These are phyloP conservation scores for Pholiota molesta DNA, from an alignment of 768 basidiomycete species.

Conservation along the genomic window DNA sequence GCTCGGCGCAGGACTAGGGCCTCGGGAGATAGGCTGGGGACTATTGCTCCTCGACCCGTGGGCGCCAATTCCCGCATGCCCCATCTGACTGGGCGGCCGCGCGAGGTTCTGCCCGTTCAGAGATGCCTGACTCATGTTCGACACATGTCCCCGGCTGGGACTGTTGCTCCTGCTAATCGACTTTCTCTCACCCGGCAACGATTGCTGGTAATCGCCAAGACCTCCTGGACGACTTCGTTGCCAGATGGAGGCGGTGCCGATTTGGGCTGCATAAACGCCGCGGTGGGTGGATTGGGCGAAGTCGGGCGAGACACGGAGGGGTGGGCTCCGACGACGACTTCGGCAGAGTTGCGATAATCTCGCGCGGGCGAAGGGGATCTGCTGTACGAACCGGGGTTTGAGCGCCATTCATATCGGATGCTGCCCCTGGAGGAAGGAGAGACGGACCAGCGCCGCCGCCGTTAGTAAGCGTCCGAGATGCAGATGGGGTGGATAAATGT, in stretches of 20 bases:
- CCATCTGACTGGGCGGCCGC: slow-evolving; percentile 61
- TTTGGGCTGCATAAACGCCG: slow-evolving; percentile 77
- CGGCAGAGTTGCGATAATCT: slow-evolving; percentile 78
- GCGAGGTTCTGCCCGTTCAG: slow-evolving; percentile 42
- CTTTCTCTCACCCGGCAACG: slow-evolving; percentile 84
- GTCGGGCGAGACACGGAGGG: slow-evolving; percentile 70
- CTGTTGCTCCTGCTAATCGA: slow-evolving; percentile 59
- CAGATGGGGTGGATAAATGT: slow-evolving; percentile 27
- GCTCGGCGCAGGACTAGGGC: slow-evolving; percentile 54
- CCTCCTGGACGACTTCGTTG: slow-evolving; percentile 68
- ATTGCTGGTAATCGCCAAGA: slow-evolving; percentile 78
- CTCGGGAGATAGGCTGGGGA: slow-evolving; percentile 59
- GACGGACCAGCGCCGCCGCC: slow-evolving; percentile 26
- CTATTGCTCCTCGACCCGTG: slow-evolving; percentile 67
- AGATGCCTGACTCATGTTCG: slow-evolving; percentile 22
- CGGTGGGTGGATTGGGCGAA: slow-evolving; percentile 75
- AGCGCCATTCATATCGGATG: slow-evolving; percentile 18
- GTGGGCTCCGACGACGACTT: slow-evolving; percentile 77
- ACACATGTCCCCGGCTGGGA: slow-evolving; percentile 31
- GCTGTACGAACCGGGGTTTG: slow-evolving; percentile 26
- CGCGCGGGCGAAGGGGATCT: slow-evolving; percentile 39
- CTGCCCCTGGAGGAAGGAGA: slow-evolving; percentile 38
- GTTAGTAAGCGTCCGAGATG: slow-evolving; percentile 20
- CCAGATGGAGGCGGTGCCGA: slow-evolving; percentile 40
- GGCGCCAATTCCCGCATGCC: slow-evolving; percentile 84